phyloP scores from a whole-genome alignment of 768 basidiomycete genomes.

The Coprinopsis sp. region DNA sequence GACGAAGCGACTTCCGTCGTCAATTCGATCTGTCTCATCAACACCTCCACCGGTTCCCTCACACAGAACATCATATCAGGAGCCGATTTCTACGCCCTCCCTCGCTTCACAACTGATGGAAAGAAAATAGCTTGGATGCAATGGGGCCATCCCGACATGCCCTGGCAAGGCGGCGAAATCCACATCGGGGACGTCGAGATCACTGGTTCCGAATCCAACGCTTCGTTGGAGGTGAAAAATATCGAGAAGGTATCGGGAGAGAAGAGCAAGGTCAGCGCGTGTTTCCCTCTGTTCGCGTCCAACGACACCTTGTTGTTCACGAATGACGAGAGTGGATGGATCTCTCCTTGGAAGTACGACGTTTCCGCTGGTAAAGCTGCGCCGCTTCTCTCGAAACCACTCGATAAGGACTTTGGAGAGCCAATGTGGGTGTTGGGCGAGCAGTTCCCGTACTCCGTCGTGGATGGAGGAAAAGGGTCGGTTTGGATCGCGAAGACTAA shows the following conservation, averaged over 20 bases:
- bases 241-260: conserved; percentile 47
- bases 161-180: conserved; percentile 64
- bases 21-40: conserved; percentile 55
- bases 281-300: conserved; percentile 57
- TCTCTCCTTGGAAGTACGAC: conserved; percentile 61
- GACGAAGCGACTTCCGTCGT: conserved; percentile 46
- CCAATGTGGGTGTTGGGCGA: conserved; percentile 55
- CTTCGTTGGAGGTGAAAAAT: conserved; percentile 31
- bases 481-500: conserved; percentile 38
- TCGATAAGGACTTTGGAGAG: conserved; percentile 51
- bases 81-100: conserved; percentile 70
- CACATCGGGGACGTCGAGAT: conserved; percentile 49
- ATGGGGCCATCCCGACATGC: conserved; percentile 56
- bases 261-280: conserved; percentile 44
- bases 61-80: conserved; percentile 39
- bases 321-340: conserved; percentile 59
- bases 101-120: conserved; percentile 59
- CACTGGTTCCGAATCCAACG: conserved; percentile 11
- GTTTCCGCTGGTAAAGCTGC: conserved; percentile 25
- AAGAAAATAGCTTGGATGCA: conserved; percentile 54
- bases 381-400: conserved; percentile 37
- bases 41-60: conserved; percentile 40
- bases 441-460: conserved; percentile 41
- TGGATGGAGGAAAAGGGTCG: conserved; percentile 30
- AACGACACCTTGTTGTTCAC: conserved; percentile 58